Percentiles rank a stretch among this genome's conserved stretches.
Evolutionary conservation across 768 basidiomycete genomes (phyloP).

Genomic region (Brasilioporus rufonigricans): DNA sequence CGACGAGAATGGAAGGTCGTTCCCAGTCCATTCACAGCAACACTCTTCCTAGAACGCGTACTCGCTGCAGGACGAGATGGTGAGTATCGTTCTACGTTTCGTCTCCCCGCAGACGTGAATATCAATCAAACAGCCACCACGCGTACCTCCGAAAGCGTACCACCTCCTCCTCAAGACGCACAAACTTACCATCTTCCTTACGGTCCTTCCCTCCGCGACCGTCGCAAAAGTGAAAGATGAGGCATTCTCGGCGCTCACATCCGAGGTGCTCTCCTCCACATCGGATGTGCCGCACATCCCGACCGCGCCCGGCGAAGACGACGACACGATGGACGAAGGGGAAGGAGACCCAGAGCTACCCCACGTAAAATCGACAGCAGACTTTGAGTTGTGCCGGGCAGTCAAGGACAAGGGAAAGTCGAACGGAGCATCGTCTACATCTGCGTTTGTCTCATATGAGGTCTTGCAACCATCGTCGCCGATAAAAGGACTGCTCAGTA

Average conservation of each 20-base stretch:
- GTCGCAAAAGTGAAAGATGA: slow-evolving; percentile 62
- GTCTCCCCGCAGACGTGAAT: background rate
- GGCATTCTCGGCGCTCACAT: slow-evolving; percentile 56
- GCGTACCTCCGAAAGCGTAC: slow-evolving; percentile 58
- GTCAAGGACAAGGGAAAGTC: slow-evolving; percentile 49
- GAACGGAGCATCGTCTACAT: slow-evolving; percentile 29
- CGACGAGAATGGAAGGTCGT: slow-evolving; percentile 23
- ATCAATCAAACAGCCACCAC: slow-evolving; percentile 42
- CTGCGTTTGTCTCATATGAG: slow-evolving; percentile 41
- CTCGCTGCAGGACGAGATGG: slow-evolving; percentile 15
- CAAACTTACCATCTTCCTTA: slow-evolving; percentile 63
- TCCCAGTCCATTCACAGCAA: slow-evolving; percentile 13
- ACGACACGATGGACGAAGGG: slow-evolving; percentile 17
- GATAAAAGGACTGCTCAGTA: slow-evolving; percentile 49
- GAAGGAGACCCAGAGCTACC: slow-evolving; percentile 31
- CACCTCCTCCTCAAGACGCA: slow-evolving; percentile 73
- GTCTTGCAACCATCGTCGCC: slow-evolving; percentile 41
- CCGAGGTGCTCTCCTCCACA: slow-evolving; percentile 39
- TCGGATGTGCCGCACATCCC: slow-evolving; percentile 29
- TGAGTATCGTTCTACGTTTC: slow-evolving; percentile 2
- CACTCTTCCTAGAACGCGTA: background rate
- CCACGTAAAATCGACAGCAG: slow-evolving; percentile 33
- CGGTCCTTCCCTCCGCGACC: slow-evolving; percentile 50
- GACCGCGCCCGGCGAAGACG: slow-evolving; percentile 29
- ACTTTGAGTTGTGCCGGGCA: slow-evolving; percentile 65